Evolutionary conservation across 305 asterid species (phyloP).

Genomic region (Fraxinus xanthoxyloides): DNA sequence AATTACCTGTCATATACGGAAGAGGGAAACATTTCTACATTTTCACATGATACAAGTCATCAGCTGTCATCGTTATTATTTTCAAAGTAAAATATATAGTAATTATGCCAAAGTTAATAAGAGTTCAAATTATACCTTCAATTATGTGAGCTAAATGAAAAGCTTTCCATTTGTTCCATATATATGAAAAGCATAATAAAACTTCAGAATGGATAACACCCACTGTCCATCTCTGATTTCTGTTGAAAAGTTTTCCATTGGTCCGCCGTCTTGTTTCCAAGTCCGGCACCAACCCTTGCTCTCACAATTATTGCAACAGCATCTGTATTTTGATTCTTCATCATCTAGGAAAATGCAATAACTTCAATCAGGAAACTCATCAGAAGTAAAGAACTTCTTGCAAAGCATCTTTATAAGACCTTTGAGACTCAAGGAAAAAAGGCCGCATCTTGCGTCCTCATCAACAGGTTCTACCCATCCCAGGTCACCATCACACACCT

Average conservation of each 20-base stretch:
- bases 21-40: not conserved
- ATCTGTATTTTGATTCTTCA: conserved; percentile 27
- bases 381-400: conserved; percentile 26
- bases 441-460: not conserved
- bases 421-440: conserved; percentile 24
- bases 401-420: conserved; percentile 28
- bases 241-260: conserved; percentile 26
- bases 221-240: not conserved
- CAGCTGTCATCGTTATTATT: not conserved
- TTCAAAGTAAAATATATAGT: not conserved
- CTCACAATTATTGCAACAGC: conserved; percentile 26
- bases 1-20: not conserved
- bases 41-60: not conserved
- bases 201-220: not conserved
- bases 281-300: not conserved
- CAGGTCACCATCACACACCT: conserved; percentile 1
- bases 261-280: conserved; percentile 21
- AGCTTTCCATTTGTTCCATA: not conserved
- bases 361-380: conserved; percentile 33
- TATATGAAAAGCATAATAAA: not conserved
- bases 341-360: conserved; percentile 25
- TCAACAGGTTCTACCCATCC: not conserved
- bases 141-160: not conserved
- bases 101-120: not conserved
- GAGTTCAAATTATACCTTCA: not conserved